Base-by-base conservation (phyloP, 1,139 yeast species). In the Candida pseudoviswanathii region DNA sequence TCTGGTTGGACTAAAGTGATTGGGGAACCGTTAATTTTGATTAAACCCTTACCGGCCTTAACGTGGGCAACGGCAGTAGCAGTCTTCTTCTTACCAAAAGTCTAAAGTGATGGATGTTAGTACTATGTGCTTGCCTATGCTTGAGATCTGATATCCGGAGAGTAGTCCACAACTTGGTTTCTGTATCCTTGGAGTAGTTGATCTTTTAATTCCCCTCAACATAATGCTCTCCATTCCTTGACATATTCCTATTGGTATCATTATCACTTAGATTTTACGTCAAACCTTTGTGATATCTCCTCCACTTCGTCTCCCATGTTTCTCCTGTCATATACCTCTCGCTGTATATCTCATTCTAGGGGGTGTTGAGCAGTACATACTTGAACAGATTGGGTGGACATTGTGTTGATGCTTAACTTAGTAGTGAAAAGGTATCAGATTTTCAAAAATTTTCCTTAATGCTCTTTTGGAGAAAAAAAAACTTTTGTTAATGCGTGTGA, bases 51-150 rank as follows among this genome's bases (percentile, higher is more conserved):
- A 81, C 99, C 98, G 82, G 95, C 94, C 85, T 91, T 92, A 71
- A 94, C 97, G 82, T 90, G 96, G 80, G 99, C 99, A 75, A 94
- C 99, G 75, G 99, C 99, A 72, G 99, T 94, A 73, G 99, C 99
- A 76, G 97, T 89, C 86, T 89, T 94, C 94, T 94, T 94, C 86
- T 94, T 94, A 82, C 99, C 99, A 83, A 94, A 94, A 80, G 98
- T 92, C 96, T 90, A 76, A 49, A 56, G 38, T 5, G 41, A 48
- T 26, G 37, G 45, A 51, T 53, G 76, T 71, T 73, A 71, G 78
- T 72, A 71, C 48, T 34, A 8, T 5, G 3, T 36, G 40, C 24
- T 33, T 3, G 8, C 7, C 16, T 21, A 11, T 16, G 16, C 11
- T 31, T 31, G 34, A 33, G 37, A 33, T 16, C 37, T 33, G 37